These are phyloP conservation scores for Pyrenula massariospora DNA, from an alignment of 495 filamentous ascomycete genomes.

Conservation along the genomic window DNA sequence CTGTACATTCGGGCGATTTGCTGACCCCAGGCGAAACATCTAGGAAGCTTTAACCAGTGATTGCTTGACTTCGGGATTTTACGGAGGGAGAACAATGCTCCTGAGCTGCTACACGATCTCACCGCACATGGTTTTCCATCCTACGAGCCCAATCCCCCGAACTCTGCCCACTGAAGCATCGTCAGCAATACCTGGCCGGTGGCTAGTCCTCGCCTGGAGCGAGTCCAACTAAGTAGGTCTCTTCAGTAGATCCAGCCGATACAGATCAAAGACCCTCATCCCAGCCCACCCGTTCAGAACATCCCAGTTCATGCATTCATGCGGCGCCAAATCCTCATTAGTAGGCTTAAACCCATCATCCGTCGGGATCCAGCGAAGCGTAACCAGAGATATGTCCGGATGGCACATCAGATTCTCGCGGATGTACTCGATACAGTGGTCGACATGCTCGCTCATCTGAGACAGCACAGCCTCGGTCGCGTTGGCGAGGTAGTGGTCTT, in stretches of 20 bases:
- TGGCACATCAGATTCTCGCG: slow-evolving; percentile 9
- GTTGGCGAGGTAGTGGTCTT: slow-evolving; percentile 6
- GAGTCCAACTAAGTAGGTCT: background rate
- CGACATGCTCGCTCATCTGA: slow-evolving; percentile 6
- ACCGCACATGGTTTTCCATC: background rate
- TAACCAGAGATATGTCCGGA: slow-evolving; percentile 1
- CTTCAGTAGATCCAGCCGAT: background rate
- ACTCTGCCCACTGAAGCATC: background rate
- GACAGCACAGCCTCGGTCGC: background rate
- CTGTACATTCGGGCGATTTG: background rate
- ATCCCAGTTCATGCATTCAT: slow-evolving; percentile 11
- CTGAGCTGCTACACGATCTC: background rate
- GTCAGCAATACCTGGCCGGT: background rate
- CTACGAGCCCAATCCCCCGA: background rate
- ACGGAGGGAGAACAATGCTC: background rate
- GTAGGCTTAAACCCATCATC: slow-evolving; percentile 6
- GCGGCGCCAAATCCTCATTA: slow-evolving; percentile 6
- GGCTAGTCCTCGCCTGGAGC: background rate
- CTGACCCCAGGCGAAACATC: background rate
- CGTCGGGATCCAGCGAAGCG: background rate
- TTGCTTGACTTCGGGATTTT: background rate
- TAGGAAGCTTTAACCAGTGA: background rate
- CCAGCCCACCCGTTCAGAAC: background rate
- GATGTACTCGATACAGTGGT: slow-evolving; percentile 12
- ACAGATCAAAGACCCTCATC: background rate